Evolutionary conservation across 2,329 filamentous ascomycete genomes (phyloP), one percentile per base, ranked within the genome.

Genomic region (Aspergillus fumigatus): DNA sequence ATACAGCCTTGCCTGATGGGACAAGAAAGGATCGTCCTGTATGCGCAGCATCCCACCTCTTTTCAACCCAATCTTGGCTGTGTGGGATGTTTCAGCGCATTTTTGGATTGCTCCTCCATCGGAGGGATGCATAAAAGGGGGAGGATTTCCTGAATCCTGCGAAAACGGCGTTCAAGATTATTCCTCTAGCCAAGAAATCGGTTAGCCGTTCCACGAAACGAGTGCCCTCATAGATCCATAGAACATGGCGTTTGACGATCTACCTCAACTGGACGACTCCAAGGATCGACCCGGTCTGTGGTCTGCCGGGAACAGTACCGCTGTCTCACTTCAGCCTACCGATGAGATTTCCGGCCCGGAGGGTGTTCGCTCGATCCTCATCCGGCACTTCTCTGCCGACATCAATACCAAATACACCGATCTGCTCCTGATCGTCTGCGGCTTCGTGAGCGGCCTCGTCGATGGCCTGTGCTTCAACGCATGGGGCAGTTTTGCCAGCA

Each of bases 401-500:
- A 62, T 73, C 23, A 59, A 71, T 25, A 60, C 64, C 0, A 61
- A 49, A 10, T 55, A 63, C 51, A 64, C 70, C 8, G 69, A 72
- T 54, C 41, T 72, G 6, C 51, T 70, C 14, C 59, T 73, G 2
- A 64, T 75, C 25, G 52, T 72, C 23, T 75, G 73, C 52, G 71
- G 71, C 10, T 75, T 75, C 50, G 69, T 74, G 5, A 69, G 71
- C 40, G 74, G 74, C 10, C 62, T 77, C 14, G 70, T 76, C 8
- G 74, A 77, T 48, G 72, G 72, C 23, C 56, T 75, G 17, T 73
- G 73, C 2, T 76, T 74, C 60, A 75, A 75, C 56, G 72, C 73
- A 51, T 76, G 74, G 74, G 73, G 69, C 3, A 75, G 71, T 62
- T 77, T 76, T 54, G 66, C 73, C 26, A 73, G 73, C 59, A 76